Evolutionary conservation across 495 filamentous ascomycete genomes (phyloP), one percentile per base, ranked within the genome.

Genomic region (Daldinia caldariorum): DNA sequence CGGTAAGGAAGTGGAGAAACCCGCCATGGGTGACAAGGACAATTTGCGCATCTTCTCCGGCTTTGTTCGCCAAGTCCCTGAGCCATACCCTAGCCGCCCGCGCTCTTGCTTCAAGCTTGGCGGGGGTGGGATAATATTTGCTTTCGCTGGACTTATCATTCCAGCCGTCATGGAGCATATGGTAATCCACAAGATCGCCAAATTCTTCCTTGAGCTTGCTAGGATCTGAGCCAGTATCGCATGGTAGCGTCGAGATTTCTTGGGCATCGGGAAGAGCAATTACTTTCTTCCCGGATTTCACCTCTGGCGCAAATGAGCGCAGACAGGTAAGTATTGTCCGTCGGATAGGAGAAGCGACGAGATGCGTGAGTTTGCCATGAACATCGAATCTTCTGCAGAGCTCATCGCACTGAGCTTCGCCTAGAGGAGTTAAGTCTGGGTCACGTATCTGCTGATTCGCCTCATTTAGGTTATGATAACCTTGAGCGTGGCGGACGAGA

Each of bases 251-350:
- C 10, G 86, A 88, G 0, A 90, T 89, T 79, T 97, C 94, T 78
- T 97, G 94, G 0, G 92, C 76, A 63, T 94, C 91, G 0, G 92
- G 91, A 1, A 97, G 80, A 8, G 90, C 88, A 55, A 92, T 83
- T 53, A 97, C 76, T 58, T 69, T 74, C 16, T 82, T 80, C 57
- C 81, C 80, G 3, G 78, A 75, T 29, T 82, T 62, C 32, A 68
- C 49, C 6, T 64, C 72, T 3, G 89, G 82, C 50, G 76, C 78
- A 79, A 97, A 97, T 51, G 86, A 86, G 55, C 88, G 79, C 9
- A 97, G 83, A 5, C 90, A 88, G 0, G 94, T 97, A 76, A 91
- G 89, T 35, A 98, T 80, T 3, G 94, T 96, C 59, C 94, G 90
- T 22, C 90, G 89, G 53, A 97, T 84, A 1, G 94, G 94, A 0